These are phyloP conservation scores for Acer negundo DNA, from an alignment of 345 rosid species.

Conservation along the genomic window DNA sequence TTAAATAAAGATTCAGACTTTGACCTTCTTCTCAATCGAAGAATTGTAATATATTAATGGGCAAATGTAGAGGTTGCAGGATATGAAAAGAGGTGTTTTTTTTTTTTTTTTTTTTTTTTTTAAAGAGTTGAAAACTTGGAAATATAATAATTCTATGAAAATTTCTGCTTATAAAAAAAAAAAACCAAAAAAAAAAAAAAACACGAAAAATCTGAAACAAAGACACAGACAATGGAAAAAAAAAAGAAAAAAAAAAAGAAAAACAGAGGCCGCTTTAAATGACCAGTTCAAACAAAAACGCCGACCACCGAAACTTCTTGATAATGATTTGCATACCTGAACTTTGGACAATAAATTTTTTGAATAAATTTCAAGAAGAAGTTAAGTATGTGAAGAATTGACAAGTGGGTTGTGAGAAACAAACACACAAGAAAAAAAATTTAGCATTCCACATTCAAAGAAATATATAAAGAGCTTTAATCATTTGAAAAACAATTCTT, in stretches of 20 bases:
- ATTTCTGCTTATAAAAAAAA: not conserved
- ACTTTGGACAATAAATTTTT: not conserved
- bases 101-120: not conserved
- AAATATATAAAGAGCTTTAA: not conserved
- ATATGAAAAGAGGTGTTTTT: not conserved
- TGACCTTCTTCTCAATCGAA: no score
- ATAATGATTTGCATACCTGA: not conserved
- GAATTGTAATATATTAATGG: not conserved
- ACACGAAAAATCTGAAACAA: not conserved
- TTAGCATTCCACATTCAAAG: not conserved
- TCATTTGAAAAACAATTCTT: not conserved
- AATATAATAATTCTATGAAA: no score
- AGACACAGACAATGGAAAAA: constrained; percentile 1
- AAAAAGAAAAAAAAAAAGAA: no score
- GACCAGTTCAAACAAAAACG: constrained; percentile 4
- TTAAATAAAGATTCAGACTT: no score
- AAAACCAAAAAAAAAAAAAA: not conserved
- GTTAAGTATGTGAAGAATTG: not conserved
- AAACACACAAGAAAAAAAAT: constrained; percentile 7
- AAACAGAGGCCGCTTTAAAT: not conserved
- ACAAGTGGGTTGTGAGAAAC: not conserved
- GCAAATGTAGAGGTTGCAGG: not conserved
- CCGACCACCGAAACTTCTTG: not conserved
- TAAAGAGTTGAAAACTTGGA: no score
- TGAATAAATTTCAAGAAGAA: not conserved